Evolutionary conservation across 257 asterid genomes (phyloP), one percentile per base, ranked within the genome.

Genomic region (Lycium barbarum): DNA sequence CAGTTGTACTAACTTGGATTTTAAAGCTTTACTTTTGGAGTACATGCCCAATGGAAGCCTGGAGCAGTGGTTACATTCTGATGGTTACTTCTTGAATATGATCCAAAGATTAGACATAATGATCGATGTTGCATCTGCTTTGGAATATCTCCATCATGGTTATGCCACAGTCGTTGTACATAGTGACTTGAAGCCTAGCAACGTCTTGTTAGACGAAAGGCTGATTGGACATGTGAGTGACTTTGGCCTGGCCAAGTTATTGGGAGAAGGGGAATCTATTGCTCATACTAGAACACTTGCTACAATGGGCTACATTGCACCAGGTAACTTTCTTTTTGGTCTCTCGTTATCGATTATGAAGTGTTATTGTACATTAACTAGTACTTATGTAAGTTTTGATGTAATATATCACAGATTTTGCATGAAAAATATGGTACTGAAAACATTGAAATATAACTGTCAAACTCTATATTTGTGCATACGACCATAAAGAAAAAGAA

Each of bases 141-240:
- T 79, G 62, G 83, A 79, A 57, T 79, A 79, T 79, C 22, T 79
- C 43, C 83, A 79, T 43, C 47, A 53, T 7, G 83, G 83, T 53
- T 79, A 79, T 26, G 51, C 3, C 13, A 79, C 83, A 51, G 47
- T 55, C 0, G 66, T 79, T 6, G 66, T 79, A 7, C 83, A 79
- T 55, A 13, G 83, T 36, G 83, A 79, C 49, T 36, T 55, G 45
- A 49, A 55, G 49, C 66, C 62, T 9, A 72, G 80, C 3, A 72
- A 72, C 1, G 80, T 72, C 36, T 43, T 72, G 80, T 36, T 72
- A 43, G 83, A 79, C 0, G 65, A 79, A 1, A 35, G 3, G 49
- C 13, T 79, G 2, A 65, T 53, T 55, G 83, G 83, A 53, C 83
- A 79, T 6, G 26, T 79, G 66, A 53, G 80, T 18, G 80, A 79